Base-by-base conservation (phyloP, 2,329 filamentous ascomycete genomes). In the Hysterium pulicare region DNA sequence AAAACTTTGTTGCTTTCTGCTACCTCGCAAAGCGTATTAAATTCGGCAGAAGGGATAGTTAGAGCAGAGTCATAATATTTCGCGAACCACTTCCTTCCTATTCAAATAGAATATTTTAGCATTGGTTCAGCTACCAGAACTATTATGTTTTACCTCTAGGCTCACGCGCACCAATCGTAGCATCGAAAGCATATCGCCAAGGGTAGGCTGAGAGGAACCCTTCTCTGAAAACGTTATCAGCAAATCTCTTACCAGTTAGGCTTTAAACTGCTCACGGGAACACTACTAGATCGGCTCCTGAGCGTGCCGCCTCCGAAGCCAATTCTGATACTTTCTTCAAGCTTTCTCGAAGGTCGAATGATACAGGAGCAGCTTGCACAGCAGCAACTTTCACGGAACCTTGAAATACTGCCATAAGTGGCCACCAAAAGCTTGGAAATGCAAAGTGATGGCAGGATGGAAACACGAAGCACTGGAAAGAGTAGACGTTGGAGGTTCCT, bases 131-230 rank as follows among this genome's bases (percentile, higher is more conserved):
- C 13, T 13, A 3, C 5, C n/a, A 3, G 11, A 5, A 3, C 15
- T 9, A 24, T 8, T 7, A 5, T 20, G 9, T 33, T 48, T 40
- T 51, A 69, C 68, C 68, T 51, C 67, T 59, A 5, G 59, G 62
- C 46, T 71, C 68, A 19, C 68, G 58, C 4, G 63, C 58, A 23
- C 69, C 68, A 48, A 71, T 62, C 3, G 69, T 71, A n/a, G 64
- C 57, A 56, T 71, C 68, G 42, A 71, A 71, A 10, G 64, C 60
- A 48, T 71, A 71, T 22, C 68, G 50, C 68, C 69, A 71, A 16
- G 68, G 68, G 43, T 71, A 71, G 11, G 69, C 68, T 8, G 68
- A 69, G 19, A 71, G 49, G 43, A 71, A 71, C 0, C 55, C 67
- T 52, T 71, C 68, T 4, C 66, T 68, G 38, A 46, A 44, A n/a